A percentile compares a stretch with the other conserved stretches of the same genome.
These are phyloP conservation scores for Sodiomyces alkalinus DNA, from an alignment of 2,329 filamentous ascomycete genomes.

Conservation along the genomic window DNA sequence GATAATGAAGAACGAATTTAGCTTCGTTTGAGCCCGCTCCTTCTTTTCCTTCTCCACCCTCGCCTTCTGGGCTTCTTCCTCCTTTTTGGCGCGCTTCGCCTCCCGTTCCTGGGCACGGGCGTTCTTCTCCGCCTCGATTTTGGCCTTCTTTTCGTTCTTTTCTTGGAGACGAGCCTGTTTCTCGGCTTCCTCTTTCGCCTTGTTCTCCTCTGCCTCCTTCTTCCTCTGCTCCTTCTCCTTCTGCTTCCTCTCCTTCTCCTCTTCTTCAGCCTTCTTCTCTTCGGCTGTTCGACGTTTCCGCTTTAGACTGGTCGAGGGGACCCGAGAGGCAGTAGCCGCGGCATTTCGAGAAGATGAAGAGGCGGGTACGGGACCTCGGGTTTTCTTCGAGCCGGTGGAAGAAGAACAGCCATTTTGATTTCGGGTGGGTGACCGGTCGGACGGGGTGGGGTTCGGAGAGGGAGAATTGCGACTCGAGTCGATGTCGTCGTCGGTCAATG, in stretches of 20 bases:
- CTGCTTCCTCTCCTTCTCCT: slow-evolving; percentile 18
- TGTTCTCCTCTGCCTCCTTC: slow-evolving; percentile 22
- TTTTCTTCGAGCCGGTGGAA: background rate
- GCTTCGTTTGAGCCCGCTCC: slow-evolving; percentile 29
- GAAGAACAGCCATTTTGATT: slow-evolving; percentile 1
- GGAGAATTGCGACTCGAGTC: slow-evolving; percentile 21
- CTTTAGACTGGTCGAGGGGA: slow-evolving; percentile 15
- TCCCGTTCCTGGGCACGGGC: slow-evolving; percentile 23
- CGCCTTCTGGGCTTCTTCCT: slow-evolving; percentile 26
- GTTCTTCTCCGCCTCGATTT: slow-evolving; percentile 17
- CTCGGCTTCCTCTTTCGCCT: slow-evolving; percentile 23
- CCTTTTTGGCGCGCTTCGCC: slow-evolving; percentile 33
- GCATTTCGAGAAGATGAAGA: slow-evolving; percentile 3
- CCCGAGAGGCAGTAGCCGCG: too few relatives aligned
- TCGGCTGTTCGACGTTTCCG: slow-evolving; percentile 25
- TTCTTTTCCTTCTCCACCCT: slow-evolving; percentile 32
- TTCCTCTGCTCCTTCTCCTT: slow-evolving; percentile 20
- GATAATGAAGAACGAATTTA: slow-evolving; percentile 30
- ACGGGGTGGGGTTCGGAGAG: slow-evolving; percentile 12
- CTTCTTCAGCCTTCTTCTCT: slow-evolving; percentile 21
- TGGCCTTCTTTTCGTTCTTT: slow-evolving; percentile 14
- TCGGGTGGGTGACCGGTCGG: slow-evolving; percentile 6
- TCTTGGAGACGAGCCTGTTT: slow-evolving; percentile 17
- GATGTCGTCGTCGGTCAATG: slow-evolving; percentile 26
- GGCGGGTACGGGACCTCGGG: slow-evolving; percentile 5